Evolutionary conservation across 768 basidiomycete species (phyloP).

Genomic region (Cubamyces sp.): DNA sequence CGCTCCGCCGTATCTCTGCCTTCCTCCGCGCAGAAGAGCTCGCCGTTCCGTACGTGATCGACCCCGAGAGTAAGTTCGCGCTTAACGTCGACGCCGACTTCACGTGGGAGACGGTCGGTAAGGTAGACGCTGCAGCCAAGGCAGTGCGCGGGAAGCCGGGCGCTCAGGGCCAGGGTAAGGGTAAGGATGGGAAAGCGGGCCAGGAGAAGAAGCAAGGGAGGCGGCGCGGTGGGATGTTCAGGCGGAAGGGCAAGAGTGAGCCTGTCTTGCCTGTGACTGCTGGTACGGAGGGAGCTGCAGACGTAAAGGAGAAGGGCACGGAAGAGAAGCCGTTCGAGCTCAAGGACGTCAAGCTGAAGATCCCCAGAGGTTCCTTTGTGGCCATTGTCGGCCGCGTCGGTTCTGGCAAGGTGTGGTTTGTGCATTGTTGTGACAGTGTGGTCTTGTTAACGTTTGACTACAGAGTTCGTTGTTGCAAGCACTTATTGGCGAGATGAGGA

Average conservation of each 20-base stretch:
- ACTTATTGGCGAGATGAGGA: slow-evolving; percentile 84
- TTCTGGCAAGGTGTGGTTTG: slow-evolving; percentile 59
- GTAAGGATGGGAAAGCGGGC: slow-evolving; percentile 3
- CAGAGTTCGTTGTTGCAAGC: slow-evolving; percentile 76
- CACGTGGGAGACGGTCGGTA: slow-evolving; percentile 77
- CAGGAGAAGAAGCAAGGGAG: slow-evolving; percentile 26
- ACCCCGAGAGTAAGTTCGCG: slow-evolving; percentile 60
- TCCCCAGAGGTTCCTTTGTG: slow-evolving; percentile 79
- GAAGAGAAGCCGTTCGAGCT: slow-evolving; percentile 60
- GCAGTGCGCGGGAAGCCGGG: slow-evolving; percentile 22
- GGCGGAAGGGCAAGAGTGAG: slow-evolving; percentile 17
- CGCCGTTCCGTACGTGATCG: slow-evolving; percentile 58
- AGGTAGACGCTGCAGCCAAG: slow-evolving; percentile 22
- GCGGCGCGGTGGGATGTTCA: slow-evolving; percentile 11
- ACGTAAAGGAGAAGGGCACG: slow-evolving; percentile 29
- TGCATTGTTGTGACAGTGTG: too few species aligned
- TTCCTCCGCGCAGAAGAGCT: slow-evolving; percentile 87
- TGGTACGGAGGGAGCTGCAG: not conserved
- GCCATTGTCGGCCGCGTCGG: slow-evolving; percentile 84
- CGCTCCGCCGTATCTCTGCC: slow-evolving; percentile 70
- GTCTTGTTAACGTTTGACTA: not conserved
- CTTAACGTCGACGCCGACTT: slow-evolving; percentile 71
- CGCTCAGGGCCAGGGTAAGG: slow-evolving; percentile 28
- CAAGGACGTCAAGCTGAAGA: slow-evolving; percentile 60
- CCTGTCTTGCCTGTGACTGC: slow-evolving; percentile 18